These are phyloP conservation scores for Scheffersomyces illinoinensis DNA, from an alignment of 1,139 yeast species.

Conservation along the genomic window DNA sequence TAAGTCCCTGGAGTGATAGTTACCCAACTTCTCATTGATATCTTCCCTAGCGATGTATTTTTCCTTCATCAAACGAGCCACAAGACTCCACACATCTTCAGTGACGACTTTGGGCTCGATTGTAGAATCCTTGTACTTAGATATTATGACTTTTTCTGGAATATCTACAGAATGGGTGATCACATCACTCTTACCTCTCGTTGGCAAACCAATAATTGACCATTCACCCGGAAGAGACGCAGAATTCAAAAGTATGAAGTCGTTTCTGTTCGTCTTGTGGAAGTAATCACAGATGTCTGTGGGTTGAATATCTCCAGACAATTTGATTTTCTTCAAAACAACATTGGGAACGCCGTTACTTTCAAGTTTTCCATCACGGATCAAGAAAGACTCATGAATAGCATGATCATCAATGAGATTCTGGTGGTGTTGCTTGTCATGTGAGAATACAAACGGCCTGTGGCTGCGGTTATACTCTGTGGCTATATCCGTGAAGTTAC, in stretches of 20 bases:
- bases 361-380: constrained; percentile 9
- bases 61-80: constrained; percentile 50
- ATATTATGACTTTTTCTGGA: constrained; percentile 19
- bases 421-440: constrained; percentile 1
- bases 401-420: constrained; percentile 14
- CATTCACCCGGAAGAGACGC: constrained; percentile 82
- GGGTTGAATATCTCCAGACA: constrained; percentile 21
- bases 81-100: constrained; percentile 46
- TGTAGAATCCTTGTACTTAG: constrained; percentile 11
- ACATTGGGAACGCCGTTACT: constrained; percentile 5
- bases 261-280: constrained; percentile 19
- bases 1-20: constrained; percentile 25
- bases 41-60: constrained; percentile 16
- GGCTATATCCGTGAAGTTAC: constrained; percentile 65
- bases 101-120: background rate
- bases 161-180: constrained; percentile 65
- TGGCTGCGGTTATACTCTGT: constrained; percentile 27
- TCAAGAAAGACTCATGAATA: constrained; percentile 17
- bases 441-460: constrained; percentile 10
- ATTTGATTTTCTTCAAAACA: constrained; percentile 16
- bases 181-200: constrained; percentile 49
- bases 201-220: constrained; percentile 82
- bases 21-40: constrained; percentile 6
- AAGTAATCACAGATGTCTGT: constrained; percentile 54
- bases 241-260: constrained; percentile 66